Conservation (phyloP, 2,329 filamentous ascomycete species). For the Fusarium sp. region DNA sequence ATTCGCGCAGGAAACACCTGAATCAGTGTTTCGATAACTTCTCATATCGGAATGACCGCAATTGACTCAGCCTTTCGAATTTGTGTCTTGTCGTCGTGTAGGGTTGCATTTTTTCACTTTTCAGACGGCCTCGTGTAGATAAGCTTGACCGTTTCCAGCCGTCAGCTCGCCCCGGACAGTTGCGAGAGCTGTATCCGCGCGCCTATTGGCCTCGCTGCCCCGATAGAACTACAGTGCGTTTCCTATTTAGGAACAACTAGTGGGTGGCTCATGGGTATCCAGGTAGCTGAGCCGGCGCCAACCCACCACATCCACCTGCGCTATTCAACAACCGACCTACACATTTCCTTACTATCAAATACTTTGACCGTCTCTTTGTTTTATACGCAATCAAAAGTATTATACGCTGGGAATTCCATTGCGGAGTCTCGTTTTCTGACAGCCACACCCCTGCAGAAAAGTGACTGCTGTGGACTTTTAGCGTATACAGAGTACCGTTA, state of each 20-base stretch:
- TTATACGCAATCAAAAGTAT: conserved; percentile 3
- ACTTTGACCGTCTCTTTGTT: conserved; percentile 27
- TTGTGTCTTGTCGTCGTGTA: conserved; percentile 16
- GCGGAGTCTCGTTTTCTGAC: conserved; percentile 17
- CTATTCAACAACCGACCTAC: conserved; percentile 27
- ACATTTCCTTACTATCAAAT: conserved; percentile 14
- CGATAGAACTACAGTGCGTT: conserved; percentile 38
- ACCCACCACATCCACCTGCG: conserved; percentile 35
- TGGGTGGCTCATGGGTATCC: conserved; percentile 46
- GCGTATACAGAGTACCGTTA: conserved; percentile 20
- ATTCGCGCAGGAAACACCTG: neutral
- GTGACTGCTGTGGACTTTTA: conserved; percentile 9
- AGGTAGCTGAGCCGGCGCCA: conserved; percentile 46
- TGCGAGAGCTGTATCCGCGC: conserved; percentile 44
- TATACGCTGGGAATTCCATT: neutral
- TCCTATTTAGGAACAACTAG: conserved; percentile 45
- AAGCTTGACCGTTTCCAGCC: conserved; percentile 44
- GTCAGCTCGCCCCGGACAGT: conserved; percentile 48
- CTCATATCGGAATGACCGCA: conserved; percentile 35
- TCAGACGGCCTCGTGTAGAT: conserved; percentile 43
- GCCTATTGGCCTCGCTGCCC: conserved; percentile 47
- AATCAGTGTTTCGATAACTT: conserved; percentile 23
- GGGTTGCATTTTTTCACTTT: conserved; percentile 37
- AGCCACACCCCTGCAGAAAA: conserved; percentile 32
- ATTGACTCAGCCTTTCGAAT: conserved; percentile 37